Base-by-base conservation (phyloP, 1,139 yeast species). In the Magnusiomyces tetraspermus region DNA sequence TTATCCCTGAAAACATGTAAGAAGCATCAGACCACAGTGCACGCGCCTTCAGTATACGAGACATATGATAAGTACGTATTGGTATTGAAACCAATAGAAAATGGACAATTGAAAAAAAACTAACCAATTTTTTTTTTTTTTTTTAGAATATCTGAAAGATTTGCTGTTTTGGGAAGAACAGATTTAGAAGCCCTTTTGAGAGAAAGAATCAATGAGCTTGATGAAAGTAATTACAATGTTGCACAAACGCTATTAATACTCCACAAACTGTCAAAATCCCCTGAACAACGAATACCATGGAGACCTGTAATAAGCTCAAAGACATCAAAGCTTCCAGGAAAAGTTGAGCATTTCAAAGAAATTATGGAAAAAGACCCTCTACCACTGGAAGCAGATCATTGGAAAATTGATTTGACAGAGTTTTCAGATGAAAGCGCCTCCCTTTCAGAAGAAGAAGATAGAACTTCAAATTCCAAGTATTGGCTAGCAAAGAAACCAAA, bases 11-110 rank as follows among this genome's bases (percentile, higher is more conserved):
- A 36, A 10, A 36, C 17, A 23, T 46, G 49, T n/a, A 26, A 36
- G 15, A 36, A 33, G 19, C 49, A 33, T 23, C 49, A 37, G 5
- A 31, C 49, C 15, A 42, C 49, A 3, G 30, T 36, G 3, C 36
- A 46, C n/a, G 49, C 49, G 13, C 49, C 49, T 19, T 36, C 40
- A n/a, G 41, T 46, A n/a, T 46, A 46, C 41, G 49, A 46, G 22
- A 23, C 42, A 22, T 46, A 46, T 46, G 49, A 36, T 19, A 19
- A 31, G 48, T 45, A 45, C 19, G 48, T 41, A 8, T 3, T 3
- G 11, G 3, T n/a, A 38, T n/a, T 4, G 19, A 8, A 28, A 28
- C 6, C 33, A 28, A 8, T 6, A 28, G 13, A 13, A 19, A 31
- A 33, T 13, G 11, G 17, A 17, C n/a, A 33, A 10, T 30, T 17